A percentile compares a stretch with the other conserved stretches of the same genome.
Evolutionary conservation across 306 rosid species (phyloP).

Genomic region (Ceratonia siliqua): DNA sequence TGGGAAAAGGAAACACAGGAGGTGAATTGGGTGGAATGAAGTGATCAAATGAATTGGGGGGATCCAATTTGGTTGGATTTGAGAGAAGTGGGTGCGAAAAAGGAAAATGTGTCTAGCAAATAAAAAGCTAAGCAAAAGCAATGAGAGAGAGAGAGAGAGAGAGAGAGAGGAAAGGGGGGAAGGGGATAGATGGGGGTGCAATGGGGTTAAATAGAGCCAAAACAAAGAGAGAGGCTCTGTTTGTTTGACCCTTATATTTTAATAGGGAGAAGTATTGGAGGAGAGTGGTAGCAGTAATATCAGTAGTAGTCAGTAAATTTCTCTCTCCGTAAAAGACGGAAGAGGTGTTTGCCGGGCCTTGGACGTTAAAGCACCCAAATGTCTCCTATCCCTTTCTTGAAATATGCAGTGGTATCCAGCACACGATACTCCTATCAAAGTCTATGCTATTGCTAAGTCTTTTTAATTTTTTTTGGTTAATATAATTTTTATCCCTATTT

Average conservation of each 20-base stretch:
- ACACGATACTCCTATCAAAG: too few relatives aligned
- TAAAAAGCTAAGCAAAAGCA: slow-evolving; percentile 32
- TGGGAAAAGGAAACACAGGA: slow-evolving; percentile 29
- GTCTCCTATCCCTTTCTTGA: slow-evolving; percentile 33
- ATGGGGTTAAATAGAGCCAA: slow-evolving; percentile 58
- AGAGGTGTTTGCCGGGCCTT: slow-evolving; percentile 61
- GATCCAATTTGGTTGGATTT: slow-evolving; percentile 20
- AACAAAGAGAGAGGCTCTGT: slow-evolving; percentile 4
- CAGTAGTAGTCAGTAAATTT: neutral
- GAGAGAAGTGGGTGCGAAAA: slow-evolving; percentile 37
- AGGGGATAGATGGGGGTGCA: slow-evolving; percentile 35
- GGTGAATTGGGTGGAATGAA: slow-evolving; percentile 24
- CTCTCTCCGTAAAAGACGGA: slow-evolving; percentile 64
- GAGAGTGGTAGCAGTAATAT: too few relatives aligned
- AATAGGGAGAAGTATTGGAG: neutral
- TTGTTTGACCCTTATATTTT: slow-evolving; percentile 32
- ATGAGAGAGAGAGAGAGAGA: slow-evolving; percentile 14
- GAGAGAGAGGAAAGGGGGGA: slow-evolving; percentile 31
- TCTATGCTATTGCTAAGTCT: too few relatives aligned
- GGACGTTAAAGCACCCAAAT: slow-evolving; percentile 55
- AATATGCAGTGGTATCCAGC: neutral
- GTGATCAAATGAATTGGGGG: slow-evolving; percentile 20
- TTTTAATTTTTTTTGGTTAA: too few relatives aligned
- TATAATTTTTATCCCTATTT: too few relatives aligned
- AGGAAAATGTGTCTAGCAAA: slow-evolving; percentile 34